Evolutionary conservation across 106 monocot genomes (phyloP).

Genomic region (Allium sativum): DNA sequence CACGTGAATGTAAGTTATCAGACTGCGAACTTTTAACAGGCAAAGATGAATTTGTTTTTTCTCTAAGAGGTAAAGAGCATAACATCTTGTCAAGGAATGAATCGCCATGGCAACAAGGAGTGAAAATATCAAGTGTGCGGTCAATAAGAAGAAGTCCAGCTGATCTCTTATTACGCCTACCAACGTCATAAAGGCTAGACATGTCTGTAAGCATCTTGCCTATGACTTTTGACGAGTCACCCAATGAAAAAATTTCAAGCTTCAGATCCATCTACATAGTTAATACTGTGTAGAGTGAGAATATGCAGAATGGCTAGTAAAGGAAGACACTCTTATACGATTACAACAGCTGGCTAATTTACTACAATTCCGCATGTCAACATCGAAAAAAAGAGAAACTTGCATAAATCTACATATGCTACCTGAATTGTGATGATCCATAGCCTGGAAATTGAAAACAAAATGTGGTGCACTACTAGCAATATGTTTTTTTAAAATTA

Average conservation of each 20-base stretch:
- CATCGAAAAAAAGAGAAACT: too few species aligned
- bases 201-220: conserved; percentile 94
- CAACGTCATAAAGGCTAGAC: conserved; percentile 98
- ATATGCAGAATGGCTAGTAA: too few species aligned
- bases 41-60: conserved; percentile 26
- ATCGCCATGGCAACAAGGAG: conserved; percentile 85
- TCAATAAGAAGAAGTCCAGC: conserved; percentile 87
- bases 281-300: not conserved
- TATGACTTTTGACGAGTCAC: conserved; percentile 71
- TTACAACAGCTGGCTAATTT: too few species aligned
- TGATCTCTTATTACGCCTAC: conserved; percentile 74
- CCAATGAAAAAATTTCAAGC: conserved; percentile 93
- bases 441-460: too few species aligned
- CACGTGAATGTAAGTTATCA: conserved; percentile 16
- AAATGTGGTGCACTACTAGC: too few species aligned
- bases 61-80: conserved; percentile 60
- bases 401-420: too few species aligned
- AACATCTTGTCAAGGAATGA: conserved; percentile 83
- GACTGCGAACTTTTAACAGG: conserved; percentile 23
- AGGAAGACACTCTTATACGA: too few species aligned
- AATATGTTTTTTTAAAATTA: too few species aligned
- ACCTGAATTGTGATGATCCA: too few species aligned
- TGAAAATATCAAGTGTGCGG: conserved; percentile 92
- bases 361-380: too few species aligned
- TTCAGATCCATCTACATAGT: conserved; percentile 83